Base-by-base conservation (phyloP, 2,329 filamentous ascomycete species). In the Nemania diffusa region DNA sequence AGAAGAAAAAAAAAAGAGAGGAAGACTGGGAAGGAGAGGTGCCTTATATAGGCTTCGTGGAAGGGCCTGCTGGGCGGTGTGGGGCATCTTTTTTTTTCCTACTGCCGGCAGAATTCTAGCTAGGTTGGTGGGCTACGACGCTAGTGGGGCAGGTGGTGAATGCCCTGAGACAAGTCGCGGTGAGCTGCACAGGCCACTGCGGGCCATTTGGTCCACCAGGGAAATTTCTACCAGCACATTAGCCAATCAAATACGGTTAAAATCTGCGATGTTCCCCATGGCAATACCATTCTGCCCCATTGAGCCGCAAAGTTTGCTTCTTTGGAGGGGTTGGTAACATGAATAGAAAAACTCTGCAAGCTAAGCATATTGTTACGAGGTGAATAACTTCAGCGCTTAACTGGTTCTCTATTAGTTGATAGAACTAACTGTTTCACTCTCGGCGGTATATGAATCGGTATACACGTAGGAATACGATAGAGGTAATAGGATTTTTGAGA, bases 1-100 rank as follows among this genome's bases (percentile, higher is more conserved):
- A 81, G 81, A 87, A 84, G 81, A 72, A 76, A 77, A 73, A 80
- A 82, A 79, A 82, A 81, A 69, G 51, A 24, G 64, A 80, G 82
- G 79, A 67, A 52, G 70, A 75, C 72, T 72, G 76, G 70, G 64
- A 57, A 40, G 72, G 17, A 11, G 42, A 11, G 55, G 29, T 11
- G 13, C 27, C 77, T 84, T 85, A 85, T 85, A 86, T 71, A 71
- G 34, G 29, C 40, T 13, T 40, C 9, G 5, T 2, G 32, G 42
- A 9, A 22, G 22, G 24, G 13, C 27, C 24, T 37, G 53, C 27
- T 27, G 44, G 62, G 69, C 71, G 72, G 72, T 72, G 72, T 60
- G 63, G 60, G 27, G 55, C 42, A 37, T 22, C 40, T 58, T 56
- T 65, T 65, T 67, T 65, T 55, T 40, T 13, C 42, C 53, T 62